phyloP scores from a whole-genome alignment of 2,329 filamentous ascomycete genomes.

The Metarhizium rileyi region DNA sequence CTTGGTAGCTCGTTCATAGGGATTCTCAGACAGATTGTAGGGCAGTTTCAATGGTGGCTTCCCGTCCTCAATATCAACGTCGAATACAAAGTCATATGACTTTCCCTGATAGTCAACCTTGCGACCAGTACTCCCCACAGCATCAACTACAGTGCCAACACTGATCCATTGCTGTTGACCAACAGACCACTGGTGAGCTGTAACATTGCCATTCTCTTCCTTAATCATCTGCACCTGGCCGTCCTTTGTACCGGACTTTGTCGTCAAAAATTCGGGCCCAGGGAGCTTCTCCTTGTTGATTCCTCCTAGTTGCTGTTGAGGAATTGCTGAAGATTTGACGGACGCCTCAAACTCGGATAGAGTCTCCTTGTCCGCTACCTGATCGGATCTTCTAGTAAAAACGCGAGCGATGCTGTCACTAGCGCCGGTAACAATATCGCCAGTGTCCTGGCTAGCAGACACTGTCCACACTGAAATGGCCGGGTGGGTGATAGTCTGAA shows the following conservation, averaged over 20 bases:
- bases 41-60: slow-evolving; percentile 90
- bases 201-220: slow-evolving; percentile 70
- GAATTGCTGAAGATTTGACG: slow-evolving; percentile 75
- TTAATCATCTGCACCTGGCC: slow-evolving; percentile 90
- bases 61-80: slow-evolving; percentile 91
- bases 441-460: slow-evolving; percentile 68
- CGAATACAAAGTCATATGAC: slow-evolving; percentile 93
- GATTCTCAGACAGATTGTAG: slow-evolving; percentile 85
- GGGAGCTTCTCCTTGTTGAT: slow-evolving; percentile 91
- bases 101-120: slow-evolving; percentile 72
- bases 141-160: slow-evolving; percentile 90
- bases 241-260: slow-evolving; percentile 84
- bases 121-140: slow-evolving; percentile 70
- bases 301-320: slow-evolving; percentile 70
- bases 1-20: slow-evolving; percentile 82
- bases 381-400: slow-evolving; percentile 64
- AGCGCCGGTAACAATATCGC: slow-evolving; percentile 87
- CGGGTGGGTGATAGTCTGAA: slow-evolving; percentile 94
- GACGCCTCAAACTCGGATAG: slow-evolving; percentile 71
- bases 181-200: slow-evolving; percentile 79
- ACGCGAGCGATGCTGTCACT: slow-evolving; percentile 81
- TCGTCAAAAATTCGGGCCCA: slow-evolving; percentile 74
- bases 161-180: slow-evolving; percentile 66
- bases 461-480: slow-evolving; percentile 95
- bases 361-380: slow-evolving; percentile 58